These are phyloP conservation scores for Mollisia scopiformis DNA, from an alignment of 2,329 filamentous ascomycete species.

Conservation along the genomic window DNA sequence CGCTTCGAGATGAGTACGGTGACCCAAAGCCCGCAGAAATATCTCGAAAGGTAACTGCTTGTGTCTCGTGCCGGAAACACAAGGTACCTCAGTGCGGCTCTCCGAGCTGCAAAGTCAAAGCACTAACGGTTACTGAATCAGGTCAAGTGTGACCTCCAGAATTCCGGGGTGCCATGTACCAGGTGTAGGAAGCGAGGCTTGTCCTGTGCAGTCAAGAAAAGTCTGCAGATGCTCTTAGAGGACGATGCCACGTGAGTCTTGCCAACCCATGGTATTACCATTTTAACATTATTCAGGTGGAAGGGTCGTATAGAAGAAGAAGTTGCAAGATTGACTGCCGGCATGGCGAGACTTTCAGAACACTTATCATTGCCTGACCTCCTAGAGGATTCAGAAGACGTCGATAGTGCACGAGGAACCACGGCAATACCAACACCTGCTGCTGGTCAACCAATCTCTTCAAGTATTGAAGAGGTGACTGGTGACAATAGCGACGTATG, in stretches of 20 bases:
- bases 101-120: neutral
- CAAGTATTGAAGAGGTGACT: neutral
- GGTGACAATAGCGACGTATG: neutral
- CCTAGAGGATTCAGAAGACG: neutral
- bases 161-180: neutral
- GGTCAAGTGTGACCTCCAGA: neutral
- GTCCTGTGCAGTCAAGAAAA: neutral
- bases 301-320: neutral
- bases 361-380: neutral
- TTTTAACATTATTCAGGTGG: neutral
- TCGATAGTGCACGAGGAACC: neutral
- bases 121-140: neutral
- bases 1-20: neutral
- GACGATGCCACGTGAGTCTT: neutral
- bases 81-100: neutral
- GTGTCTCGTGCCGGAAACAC: neutral
- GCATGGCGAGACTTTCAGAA: neutral
- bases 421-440: neutral
- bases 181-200: neutral
- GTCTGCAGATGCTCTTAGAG: neutral
- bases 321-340: neutral
- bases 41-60: neutral
- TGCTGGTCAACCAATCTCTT: neutral
- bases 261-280: neutral
- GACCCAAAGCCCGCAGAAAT: neutral